phyloP scores from a whole-genome alignment of 78 protist species.

The Guillardia theta region DNA sequence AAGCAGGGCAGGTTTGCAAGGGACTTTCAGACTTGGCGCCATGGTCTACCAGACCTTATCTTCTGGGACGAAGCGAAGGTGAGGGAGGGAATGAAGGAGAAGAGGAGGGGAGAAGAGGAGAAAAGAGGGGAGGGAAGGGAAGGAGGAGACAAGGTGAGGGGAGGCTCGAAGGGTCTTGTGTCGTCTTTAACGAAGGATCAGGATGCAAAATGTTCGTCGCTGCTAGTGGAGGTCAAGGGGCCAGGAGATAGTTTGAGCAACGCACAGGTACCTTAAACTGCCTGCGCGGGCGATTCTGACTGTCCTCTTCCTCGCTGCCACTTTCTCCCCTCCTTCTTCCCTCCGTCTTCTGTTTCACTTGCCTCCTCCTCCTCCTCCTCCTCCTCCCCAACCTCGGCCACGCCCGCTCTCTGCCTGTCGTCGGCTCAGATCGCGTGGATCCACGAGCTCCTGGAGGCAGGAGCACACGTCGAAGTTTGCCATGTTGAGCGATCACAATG shows the following conservation, averaged over 20 bases:
- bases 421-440: neutral
- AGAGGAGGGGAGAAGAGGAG: neutral
- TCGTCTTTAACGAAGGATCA: neutral
- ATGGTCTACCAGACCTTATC: neutral
- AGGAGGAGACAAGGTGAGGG: neutral
- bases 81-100: neutral
- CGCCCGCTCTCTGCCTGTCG: neutral
- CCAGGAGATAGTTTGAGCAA: too few relatives aligned
- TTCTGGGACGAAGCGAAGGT: neutral
- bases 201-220: neutral
- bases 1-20: too few relatives aligned
- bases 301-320: too few relatives aligned
- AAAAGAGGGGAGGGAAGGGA: neutral
- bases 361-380: too few relatives aligned
- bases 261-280: too few relatives aligned
- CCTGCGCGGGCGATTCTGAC: too few relatives aligned
- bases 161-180: neutral
- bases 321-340: too few relatives aligned
- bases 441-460: neutral
- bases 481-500: neutral
- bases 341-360: too few relatives aligned
- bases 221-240: neutral
- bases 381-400: too few relatives aligned
- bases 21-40: neutral
- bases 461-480: neutral